Percentiles rank a stretch among this genome's conserved stretches.
These are phyloP conservation scores for Haplographium delicatum DNA, from an alignment of 495 filamentous ascomycete species.

Conservation along the genomic window DNA sequence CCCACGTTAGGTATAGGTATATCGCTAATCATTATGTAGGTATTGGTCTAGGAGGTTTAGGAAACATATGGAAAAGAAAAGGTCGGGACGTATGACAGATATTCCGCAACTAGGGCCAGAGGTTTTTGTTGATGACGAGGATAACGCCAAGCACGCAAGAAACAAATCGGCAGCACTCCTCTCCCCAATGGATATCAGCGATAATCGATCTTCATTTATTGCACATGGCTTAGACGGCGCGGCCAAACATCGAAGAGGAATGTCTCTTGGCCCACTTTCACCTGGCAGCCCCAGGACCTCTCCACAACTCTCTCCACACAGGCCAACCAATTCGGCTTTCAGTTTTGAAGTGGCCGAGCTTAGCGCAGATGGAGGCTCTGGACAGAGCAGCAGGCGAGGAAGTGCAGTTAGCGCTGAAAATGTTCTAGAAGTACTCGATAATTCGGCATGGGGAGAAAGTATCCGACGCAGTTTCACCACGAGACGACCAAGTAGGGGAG, in stretches of 20 bases:
- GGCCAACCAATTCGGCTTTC: conserved; percentile 23
- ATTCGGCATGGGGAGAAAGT: conserved; percentile 89
- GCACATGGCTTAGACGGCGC: conserved; percentile 20
- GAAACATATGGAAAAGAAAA: conserved; percentile 59
- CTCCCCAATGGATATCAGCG: conserved; percentile 15
- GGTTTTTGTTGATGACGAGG: conserved; percentile 74
- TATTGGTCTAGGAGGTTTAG: conserved; percentile 83
- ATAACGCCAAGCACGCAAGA: conserved; percentile 13
- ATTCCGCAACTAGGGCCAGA: conserved; percentile 81
- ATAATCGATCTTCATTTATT: conserved; percentile 20
- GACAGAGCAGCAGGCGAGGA: conserved; percentile 44
- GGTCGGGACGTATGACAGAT: conserved; percentile 65
- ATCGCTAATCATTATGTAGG: conserved; percentile 27
- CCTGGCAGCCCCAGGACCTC: conserved; percentile 10
- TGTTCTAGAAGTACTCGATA: conserved; percentile 74
- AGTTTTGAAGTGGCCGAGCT: conserved; percentile 27
- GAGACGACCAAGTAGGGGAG: conserved; percentile 41
- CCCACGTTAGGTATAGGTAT: background rate
- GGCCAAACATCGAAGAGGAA: conserved; percentile 27
- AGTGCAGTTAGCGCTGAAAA: conserved; percentile 73
- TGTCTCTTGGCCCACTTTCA: conserved; percentile 17
- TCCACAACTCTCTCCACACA: conserved; percentile 20
- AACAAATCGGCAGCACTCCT: conserved; percentile 14
- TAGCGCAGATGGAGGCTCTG: conserved; percentile 25
- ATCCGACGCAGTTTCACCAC: conserved; percentile 83